Evolutionary conservation across 176 grass and related monocot species (phyloP).

Genomic region (Oropetium thomaeum): DNA sequence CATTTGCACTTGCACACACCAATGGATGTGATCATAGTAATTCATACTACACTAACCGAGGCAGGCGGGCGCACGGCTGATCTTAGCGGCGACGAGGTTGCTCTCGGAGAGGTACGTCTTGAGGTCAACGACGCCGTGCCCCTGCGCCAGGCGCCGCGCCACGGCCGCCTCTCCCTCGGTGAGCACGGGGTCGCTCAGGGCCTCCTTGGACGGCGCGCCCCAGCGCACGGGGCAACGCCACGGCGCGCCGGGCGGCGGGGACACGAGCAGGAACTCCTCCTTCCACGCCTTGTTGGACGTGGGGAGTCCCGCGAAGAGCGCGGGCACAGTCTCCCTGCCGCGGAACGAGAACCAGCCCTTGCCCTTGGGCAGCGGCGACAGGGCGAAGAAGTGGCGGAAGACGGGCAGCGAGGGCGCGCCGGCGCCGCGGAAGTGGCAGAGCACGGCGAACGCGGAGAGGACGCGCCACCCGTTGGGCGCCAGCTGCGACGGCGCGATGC

Average conservation of each 20-base stretch:
- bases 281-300: constrained; percentile 40
- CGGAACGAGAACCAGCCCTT: constrained; percentile 43
- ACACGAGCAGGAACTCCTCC: constrained; percentile 42
- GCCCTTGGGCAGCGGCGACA: constrained; percentile 30
- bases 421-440: constrained; percentile 40
- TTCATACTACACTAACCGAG: too few relatives aligned
- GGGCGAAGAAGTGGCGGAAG: constrained; percentile 40
- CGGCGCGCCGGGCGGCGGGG: constrained; percentile 27
- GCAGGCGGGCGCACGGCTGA: constrained; percentile 18
- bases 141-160: constrained; percentile 20
- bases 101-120: constrained; percentile 41
- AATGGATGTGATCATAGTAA: background rate
- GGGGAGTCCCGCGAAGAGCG: constrained; percentile 35
- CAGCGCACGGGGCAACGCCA: constrained; percentile 40
- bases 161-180: constrained; percentile 14
- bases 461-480: constrained; percentile 48
- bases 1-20: background rate
- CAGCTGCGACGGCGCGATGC: constrained; percentile 41
- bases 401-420: constrained; percentile 29
- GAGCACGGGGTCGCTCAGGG: constrained; percentile 23
- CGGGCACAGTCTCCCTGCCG: constrained; percentile 25
- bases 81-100: constrained; percentile 52
- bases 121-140: constrained; percentile 41
- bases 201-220: constrained; percentile 27
- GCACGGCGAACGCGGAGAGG: constrained; percentile 32